A percentile compares a stretch with the other conserved stretches of the same genome.
Conservation (phyloP, 2,329 filamentous ascomycete species). For the Elsinoe perseae region DNA sequence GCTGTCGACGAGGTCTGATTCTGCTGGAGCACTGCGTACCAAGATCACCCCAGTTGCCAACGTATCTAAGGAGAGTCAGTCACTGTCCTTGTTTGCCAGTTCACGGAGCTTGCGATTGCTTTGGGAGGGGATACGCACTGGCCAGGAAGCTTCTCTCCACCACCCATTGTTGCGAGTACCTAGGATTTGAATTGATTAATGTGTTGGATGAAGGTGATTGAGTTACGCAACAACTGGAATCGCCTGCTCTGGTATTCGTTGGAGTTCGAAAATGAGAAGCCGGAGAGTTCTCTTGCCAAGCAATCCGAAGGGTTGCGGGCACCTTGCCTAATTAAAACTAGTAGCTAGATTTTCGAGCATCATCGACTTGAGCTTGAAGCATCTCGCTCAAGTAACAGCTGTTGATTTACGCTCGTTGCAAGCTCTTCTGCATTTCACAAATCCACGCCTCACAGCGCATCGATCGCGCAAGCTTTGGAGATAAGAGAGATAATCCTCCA, state of each 20-base stretch:
- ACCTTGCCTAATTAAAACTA: conserved; percentile 5
- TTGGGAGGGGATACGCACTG: conserved; percentile 27
- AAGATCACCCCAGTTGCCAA: conserved; percentile 67
- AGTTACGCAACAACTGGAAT: conserved; percentile 2
- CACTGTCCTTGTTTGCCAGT: conserved; percentile 20
- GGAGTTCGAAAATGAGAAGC: conserved; percentile 15
- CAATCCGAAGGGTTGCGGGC: neutral
- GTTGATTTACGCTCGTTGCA: too few relatives aligned
- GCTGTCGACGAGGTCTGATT: conserved; percentile 16
- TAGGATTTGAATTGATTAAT: conserved; percentile 10
- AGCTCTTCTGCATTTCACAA: too few relatives aligned
- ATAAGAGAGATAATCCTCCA: neutral
- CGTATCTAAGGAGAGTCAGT: conserved; percentile 47
- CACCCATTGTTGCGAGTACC: conserved; percentile 31
- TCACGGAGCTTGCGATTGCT: neutral
- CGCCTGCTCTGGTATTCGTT: conserved; percentile 10
- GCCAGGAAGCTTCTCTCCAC: conserved; percentile 36
- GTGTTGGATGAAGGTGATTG: neutral
- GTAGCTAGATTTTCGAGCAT: conserved; percentile 15
- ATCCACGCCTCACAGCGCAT: too few relatives aligned
- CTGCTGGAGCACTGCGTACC: conserved; percentile 47
- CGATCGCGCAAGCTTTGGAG: neutral
- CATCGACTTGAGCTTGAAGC: conserved; percentile 15
- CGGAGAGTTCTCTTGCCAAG: conserved; percentile 16
- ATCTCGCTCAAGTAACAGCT: too few relatives aligned